These are phyloP conservation scores for Diutina ranongensis DNA, from an alignment of 1,139 yeast genomes.

Conservation along the genomic window DNA sequence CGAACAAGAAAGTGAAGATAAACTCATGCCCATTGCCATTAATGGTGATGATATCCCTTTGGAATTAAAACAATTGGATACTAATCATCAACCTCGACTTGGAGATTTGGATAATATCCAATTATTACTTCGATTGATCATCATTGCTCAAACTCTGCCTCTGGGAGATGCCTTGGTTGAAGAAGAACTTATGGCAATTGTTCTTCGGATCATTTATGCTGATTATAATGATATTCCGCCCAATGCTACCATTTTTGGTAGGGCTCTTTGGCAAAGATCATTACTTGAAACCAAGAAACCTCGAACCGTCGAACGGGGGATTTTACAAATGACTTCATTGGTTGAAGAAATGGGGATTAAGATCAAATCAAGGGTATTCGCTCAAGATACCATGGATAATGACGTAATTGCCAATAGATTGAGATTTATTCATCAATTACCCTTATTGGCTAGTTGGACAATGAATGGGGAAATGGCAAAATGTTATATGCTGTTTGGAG, in stretches of 20 bases:
- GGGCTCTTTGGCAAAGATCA: slow-evolving; percentile 88
- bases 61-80: slow-evolving; percentile 48
- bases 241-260: slow-evolving; percentile 72
- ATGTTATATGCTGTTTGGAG: slow-evolving; percentile 78
- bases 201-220: slow-evolving; percentile 55
- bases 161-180: slow-evolving; percentile 58
- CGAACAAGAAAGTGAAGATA: slow-evolving; percentile 18
- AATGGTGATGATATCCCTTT: slow-evolving; percentile 54
- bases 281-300: slow-evolving; percentile 69
- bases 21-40: slow-evolving; percentile 48
- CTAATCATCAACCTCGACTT: slow-evolving; percentile 71
- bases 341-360: slow-evolving; percentile 82
- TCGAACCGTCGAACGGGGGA: slow-evolving; percentile 87
- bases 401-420: slow-evolving; percentile 41
- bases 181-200: slow-evolving; percentile 71
- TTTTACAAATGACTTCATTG: slow-evolving; percentile 82
- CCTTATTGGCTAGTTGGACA: slow-evolving; percentile 77
- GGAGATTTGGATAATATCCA: slow-evolving; percentile 63
- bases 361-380: slow-evolving; percentile 49
- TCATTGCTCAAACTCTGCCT: slow-evolving; percentile 64
- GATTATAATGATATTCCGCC: slow-evolving; percentile 20
- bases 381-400: slow-evolving; percentile 22
- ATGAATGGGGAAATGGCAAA: slow-evolving; percentile 80
- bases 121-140: slow-evolving; percentile 53
- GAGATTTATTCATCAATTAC: slow-evolving; percentile 61